Percentiles rank a stretch among this genome's conserved stretches.
These are phyloP conservation scores for Candida pseudofarinosa DNA, from an alignment of 805 yeast species.

Conservation along the genomic window DNA sequence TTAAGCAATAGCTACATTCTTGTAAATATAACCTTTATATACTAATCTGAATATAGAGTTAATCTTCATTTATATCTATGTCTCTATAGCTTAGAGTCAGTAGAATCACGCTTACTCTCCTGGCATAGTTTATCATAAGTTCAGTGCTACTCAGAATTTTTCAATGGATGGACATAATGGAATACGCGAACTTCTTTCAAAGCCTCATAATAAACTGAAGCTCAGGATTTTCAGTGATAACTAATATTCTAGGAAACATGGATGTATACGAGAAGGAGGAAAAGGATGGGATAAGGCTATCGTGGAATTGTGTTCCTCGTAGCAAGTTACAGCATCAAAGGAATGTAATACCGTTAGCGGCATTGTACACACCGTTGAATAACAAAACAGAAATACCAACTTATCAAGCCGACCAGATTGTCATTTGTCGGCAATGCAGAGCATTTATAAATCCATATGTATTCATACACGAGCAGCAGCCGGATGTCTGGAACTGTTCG, in stretches of 20 bases:
- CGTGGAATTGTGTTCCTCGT: conserved; percentile 66
- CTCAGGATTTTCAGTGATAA: too few relatives aligned
- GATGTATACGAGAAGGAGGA: conserved; percentile 61
- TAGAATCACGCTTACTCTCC: too few relatives aligned
- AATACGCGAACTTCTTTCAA: too few relatives aligned
- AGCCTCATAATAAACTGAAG: too few relatives aligned
- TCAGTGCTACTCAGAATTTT: too few relatives aligned
- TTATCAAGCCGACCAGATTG: conserved; percentile 34
- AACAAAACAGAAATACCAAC: conserved; percentile 36
- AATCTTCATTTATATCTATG: not conserved
- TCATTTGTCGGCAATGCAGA: conserved; percentile 51
- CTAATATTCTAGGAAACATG: conserved; percentile 21
- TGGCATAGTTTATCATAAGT: too few relatives aligned
- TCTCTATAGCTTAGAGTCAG: too few relatives aligned
- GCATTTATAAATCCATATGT: conserved; percentile 53
- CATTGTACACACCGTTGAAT: conserved; percentile 57
- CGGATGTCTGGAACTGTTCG: conserved; percentile 51
- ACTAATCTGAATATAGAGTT: too few relatives aligned
- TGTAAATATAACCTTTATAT: conserved; percentile 1
- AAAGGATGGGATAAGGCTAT: conserved; percentile 64
- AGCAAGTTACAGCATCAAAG: conserved; percentile 50
- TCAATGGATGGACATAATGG: too few relatives aligned
- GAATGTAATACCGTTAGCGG: conserved; percentile 52
- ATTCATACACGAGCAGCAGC: conserved; percentile 22
- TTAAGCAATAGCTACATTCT: conserved; percentile 43